Base-by-base conservation (phyloP, 1,284 basidiomycete species). In the Cryptococcus maquisensis region DNA sequence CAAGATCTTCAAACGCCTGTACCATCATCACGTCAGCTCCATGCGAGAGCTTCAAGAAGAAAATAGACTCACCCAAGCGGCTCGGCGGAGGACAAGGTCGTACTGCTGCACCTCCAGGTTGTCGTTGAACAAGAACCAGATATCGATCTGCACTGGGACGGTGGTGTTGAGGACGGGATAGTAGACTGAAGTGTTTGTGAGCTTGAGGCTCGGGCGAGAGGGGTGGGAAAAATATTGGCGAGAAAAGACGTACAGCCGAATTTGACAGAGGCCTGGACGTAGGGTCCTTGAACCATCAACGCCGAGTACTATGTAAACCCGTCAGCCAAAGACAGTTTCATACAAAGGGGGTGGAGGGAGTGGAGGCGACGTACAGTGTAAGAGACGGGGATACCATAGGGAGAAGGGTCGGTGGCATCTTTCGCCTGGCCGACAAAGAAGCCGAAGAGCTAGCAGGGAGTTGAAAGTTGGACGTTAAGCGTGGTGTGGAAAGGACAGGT, bases 61-160 rank as follows among this genome's bases (percentile, higher is more conserved):
- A 18, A n/a, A 47, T 12, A 20, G 20, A 51, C 52, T 38, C 21
- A 53, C 57, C 65, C 63, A 67, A 15, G 62, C 54, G 60, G 61
- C 65, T 40, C 61, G 54, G 23, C 60, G 54, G 56, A 67, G 64
- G 7, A 54, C 15, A 1, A 60, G 20, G 42, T 62, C 60, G 47
- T 63, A 67, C 41, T 63, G 55, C 12, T 48, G 23, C 35, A 60
- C 60, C 36, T 62, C 42, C 28, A 44, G 40, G 7, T 58, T 13
- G 16, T 66, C 57, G 45, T 64, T 57, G 46, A 63, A 49, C 4
- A 37, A 32, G 23, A 61, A 53, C 49, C 51, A 65, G 15, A 48
- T 52, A 35, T 63, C 60, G 43, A 63, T 56, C 28, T 63, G 57
- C 16, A 64, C 52, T 6, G 62, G 60, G 42, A 57, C 59, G 0